Base-by-base conservation (phyloP, 306 rosid genomes). In the Castanospermum australe region DNA sequence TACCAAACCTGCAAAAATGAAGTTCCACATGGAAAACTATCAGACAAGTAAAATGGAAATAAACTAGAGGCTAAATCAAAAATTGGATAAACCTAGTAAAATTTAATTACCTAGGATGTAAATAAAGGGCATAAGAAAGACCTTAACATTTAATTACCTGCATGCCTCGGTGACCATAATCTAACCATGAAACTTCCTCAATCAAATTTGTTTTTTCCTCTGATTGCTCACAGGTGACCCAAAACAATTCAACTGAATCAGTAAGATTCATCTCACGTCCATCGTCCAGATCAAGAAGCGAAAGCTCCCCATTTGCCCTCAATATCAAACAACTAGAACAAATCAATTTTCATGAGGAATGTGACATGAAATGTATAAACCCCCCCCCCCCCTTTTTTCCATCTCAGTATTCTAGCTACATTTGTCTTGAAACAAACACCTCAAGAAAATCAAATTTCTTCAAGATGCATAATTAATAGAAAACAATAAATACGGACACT, bases 151-250 rank as follows among this genome's bases (percentile, higher is more conserved):
- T 76, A 81, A 85, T 88, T 87, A 94, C 99, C 99, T 95, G 99
- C 97, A 95, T 91, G 63, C 99, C 99, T 32, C 97, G 92, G 51
- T 95, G 97, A 75, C 99, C 99, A 77, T 95, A 95, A 87, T 95
- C 99, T 82, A 95, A 84, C 98, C 99, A 95, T 21, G 99, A 92
- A 85, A 95, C 99, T 83, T 95, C 99, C 90, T 95, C 99, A 64
- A 95, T 92, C 72, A 95, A 86, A 89, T 92, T 95, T 68, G 88
- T 75, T 84, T 91, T 95, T 80, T 95, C 99, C 90, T 92, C 97
- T 18, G 90, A 95, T 73, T 89, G 95, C 77, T 97, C 99, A 83
- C 99, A 95, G 51, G 99, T 95, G 72, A 95, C 99, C 99, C 99
- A 95, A 88, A 95, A 95, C 59, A 95, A 85, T 81, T 95, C 99